A percentile compares a stretch with the other conserved stretches of the same genome.
Conservation (phyloP, 179 eudicot genomes). For the Beta macrorhiza region DNA sequence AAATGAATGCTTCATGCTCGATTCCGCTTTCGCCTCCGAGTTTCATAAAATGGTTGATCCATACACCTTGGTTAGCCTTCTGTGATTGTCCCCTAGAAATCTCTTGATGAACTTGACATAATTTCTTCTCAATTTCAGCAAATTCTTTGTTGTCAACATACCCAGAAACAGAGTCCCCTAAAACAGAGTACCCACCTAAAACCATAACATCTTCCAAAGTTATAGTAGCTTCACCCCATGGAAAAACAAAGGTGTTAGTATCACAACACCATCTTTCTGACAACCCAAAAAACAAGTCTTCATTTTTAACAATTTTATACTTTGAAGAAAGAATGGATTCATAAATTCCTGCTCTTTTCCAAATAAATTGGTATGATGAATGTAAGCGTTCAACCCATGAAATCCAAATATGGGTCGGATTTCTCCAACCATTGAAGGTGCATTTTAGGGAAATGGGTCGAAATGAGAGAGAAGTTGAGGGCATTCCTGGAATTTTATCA, state of each 20-base stretch:
- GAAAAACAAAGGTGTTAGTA: slow-evolving; percentile 48
- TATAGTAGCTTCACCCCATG: slow-evolving; percentile 55
- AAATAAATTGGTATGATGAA: slow-evolving; percentile 11
- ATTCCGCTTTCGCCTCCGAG: slow-evolving; percentile 17
- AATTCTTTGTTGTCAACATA: not conserved
- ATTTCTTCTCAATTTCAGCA: slow-evolving; percentile 18
- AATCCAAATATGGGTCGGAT: slow-evolving; percentile 27
- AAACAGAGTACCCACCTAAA: slow-evolving; percentile 46
- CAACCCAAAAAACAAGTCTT: slow-evolving; percentile 36
- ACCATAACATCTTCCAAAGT: slow-evolving; percentile 46
- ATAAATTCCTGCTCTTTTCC: slow-evolving; percentile 44
- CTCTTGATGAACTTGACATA: not conserved
- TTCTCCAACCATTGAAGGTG: slow-evolving; percentile 40
- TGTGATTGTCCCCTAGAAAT: not conserved
- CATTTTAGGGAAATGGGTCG: slow-evolving; percentile 19
- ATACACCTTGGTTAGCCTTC: not conserved
- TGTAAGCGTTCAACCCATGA: slow-evolving; percentile 36
- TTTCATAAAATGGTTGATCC: slow-evolving; percentile 39
- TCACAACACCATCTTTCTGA: slow-evolving; percentile 47
- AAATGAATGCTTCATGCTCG: slow-evolving; percentile 57
- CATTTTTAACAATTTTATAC: slow-evolving; percentile 15
- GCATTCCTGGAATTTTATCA: slow-evolving; percentile 17
- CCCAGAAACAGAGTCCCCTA: slow-evolving; percentile 31
- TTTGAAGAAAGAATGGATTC: slow-evolving; percentile 33
- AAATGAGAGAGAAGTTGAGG: slow-evolving; percentile 11